Evolutionary conservation across 768 basidiomycete species (phyloP), one percentile per base, ranked within the genome.

Genomic region (Phanerochaete carnosa): DNA sequence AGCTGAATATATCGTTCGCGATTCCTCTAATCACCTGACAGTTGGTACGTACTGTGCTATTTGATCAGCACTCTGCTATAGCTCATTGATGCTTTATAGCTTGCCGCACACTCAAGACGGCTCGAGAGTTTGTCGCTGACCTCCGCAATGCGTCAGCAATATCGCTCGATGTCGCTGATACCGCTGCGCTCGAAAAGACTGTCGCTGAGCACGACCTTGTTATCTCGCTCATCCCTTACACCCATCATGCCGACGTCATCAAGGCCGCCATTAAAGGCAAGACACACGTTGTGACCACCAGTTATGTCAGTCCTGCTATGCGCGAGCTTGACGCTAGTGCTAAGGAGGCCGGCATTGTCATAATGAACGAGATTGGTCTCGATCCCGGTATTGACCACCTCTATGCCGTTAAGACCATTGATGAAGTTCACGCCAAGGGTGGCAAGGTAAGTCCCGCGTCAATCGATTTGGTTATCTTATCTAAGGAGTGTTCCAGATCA

Each of bases 301-400:
- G 89, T 61, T 98, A 99, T 72, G 87, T 98, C 70, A 94, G 89
- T 51, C 92, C 91, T 22, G 90, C 89, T 8, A 95, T 98, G 87
- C 86, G 83, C 60, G 95, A 84, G 62, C 84, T 98, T 37, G 89
- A 98, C 63, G 83, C 80, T 51, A 87, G 84, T 53, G 91, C 82
- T 57, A 90, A 89, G 76, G 83, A 86, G 59, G 95, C 95, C 1
- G 95, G 95, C 5, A 93, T 98, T 68, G 80, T 94, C 55, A 92
- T 98, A 64, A 81, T 98, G 83, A 99, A 99, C 76, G 97, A 99
- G 78, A 92, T 99, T 68, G 97, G 97, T 54, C 83, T 99, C 45
- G 96, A 98, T 74, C 95, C 95, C 51, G 95, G 95, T 70, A 92
- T 96, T 62, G 93, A 95, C 73, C 93, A 95, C 73, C 75, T 97